Evolutionary conservation across 2,329 filamentous ascomycete species (phyloP).

Genomic region (Claviceps digitariae): DNA sequence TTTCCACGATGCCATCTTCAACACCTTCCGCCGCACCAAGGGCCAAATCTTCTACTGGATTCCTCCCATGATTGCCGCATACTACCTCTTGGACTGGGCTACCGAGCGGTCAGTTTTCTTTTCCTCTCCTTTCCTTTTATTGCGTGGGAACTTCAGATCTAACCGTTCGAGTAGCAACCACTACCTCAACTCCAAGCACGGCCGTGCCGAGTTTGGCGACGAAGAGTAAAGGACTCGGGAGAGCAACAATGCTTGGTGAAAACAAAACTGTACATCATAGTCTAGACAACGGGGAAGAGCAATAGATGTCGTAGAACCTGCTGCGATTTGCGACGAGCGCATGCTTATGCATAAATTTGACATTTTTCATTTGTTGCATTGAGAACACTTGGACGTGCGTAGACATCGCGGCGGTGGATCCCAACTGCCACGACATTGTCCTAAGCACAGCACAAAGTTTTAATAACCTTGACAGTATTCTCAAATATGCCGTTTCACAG

Average conservation of each 20-base stretch:
- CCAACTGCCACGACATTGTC: not conserved
- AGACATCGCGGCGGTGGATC: too few relatives aligned
- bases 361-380: conserved; percentile 10
- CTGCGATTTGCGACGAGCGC: not conserved
- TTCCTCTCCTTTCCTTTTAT: not conserved
- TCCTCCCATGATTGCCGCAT: conserved; percentile 64
- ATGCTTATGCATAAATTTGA: conserved; percentile 4
- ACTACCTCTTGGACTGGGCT: conserved; percentile 82
- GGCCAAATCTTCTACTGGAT: conserved; percentile 80
- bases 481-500: too few relatives aligned
- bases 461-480: not conserved
- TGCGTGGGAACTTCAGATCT: not conserved
- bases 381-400: not conserved
- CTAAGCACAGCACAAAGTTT: not conserved
- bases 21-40: conserved; percentile 78
- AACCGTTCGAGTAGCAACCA: conserved; percentile 45
- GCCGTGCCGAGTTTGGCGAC: conserved; percentile 41
- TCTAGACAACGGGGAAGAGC: conserved; percentile 22
- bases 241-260: conserved; percentile 7
- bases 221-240: conserved; percentile 26
- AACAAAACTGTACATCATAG: conserved; percentile 25
- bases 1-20: conserved; percentile 78
- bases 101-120: conserved; percentile 58
- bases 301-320: conserved; percentile 22
- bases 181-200: conserved; percentile 68